phyloP scores from a whole-genome alignment of 2,329 filamentous ascomycete genomes.

The Macrophomina pseudophaseolina region DNA sequence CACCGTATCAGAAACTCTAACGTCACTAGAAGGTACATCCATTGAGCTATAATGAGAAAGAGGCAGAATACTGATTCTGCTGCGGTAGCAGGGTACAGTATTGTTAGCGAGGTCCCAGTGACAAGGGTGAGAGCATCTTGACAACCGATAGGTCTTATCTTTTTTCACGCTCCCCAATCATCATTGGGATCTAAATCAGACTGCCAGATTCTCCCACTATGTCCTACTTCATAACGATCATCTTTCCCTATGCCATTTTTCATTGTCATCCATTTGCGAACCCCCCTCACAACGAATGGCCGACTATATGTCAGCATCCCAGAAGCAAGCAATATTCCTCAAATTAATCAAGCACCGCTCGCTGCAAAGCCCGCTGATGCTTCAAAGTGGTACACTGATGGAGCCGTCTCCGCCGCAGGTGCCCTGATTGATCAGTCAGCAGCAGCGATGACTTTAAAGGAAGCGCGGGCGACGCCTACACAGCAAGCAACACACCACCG shows the following conservation, averaged over 20 bases:
- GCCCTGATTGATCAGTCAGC: not conserved
- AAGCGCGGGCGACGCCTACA: not conserved
- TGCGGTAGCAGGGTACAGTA: not conserved
- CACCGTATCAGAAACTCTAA: not conserved
- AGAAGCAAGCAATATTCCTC: not conserved
- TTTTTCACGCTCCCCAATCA: not conserved
- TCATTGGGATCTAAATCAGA: not conserved
- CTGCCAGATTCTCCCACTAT: not conserved
- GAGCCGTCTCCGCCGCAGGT: not conserved
- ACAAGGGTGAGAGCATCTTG: not conserved
- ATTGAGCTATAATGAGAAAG: not conserved
- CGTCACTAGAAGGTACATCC: not conserved
- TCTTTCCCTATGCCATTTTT: not conserved
- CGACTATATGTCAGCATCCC: not conserved
- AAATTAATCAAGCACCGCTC: not conserved
- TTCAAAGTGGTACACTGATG: not conserved
- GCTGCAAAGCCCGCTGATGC: not conserved
- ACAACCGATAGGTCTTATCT: too few species aligned
- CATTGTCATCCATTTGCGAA: not conserved
- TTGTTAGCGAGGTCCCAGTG: not conserved
- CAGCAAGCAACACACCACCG: not conserved
- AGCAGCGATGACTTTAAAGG: not conserved
- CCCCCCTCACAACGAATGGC: not conserved
- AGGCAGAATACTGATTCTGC: not conserved
- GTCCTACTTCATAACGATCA: not conserved